Evolutionary conservation across 2,329 filamentous ascomycete species (phyloP), one percentile per base, ranked within the genome.

Genomic region (Fusarium sp.): DNA sequence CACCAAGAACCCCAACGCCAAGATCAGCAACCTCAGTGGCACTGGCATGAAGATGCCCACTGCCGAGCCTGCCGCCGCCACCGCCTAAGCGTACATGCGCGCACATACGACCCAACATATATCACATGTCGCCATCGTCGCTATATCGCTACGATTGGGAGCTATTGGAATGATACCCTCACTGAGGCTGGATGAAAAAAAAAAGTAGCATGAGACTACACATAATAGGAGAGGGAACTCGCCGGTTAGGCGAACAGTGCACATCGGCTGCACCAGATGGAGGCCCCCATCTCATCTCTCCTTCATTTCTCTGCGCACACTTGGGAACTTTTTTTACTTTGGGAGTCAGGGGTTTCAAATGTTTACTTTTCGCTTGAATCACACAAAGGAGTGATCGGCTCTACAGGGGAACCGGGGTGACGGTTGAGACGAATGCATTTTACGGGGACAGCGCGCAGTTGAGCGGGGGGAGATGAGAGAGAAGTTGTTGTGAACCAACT

Each of bases 1-100:
- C 83, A 92, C 89, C 79, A 96, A 95, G 86, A 96, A 96, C 83
- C 92, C 93, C 64, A 89, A 91, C 68, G 89, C 77, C 53, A 87
- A 88, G 75, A 77, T 85, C 62, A 96, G 93, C 38, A 89, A 94
- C 77, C 86, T 97, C 10, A 89, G 90, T 60, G 92, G 93, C 72
- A 94, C 91, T 25, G 88, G 84, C 59, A 86, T 89, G 55, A 84
- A 89, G 73, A 85, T 94, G 76, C 89, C 91, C 42, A 81, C 87
- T 23, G 81, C 84, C 71, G 83, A 84, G 62, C 78, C 81, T 20
- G 63, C 78, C 16, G 78, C 82, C 23, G 67, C 77, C 40, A 63
- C 78, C 42, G 69, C 76, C 60, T 77, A 73, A 74, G 31, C 18
- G 50, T 34, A 36, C 50, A 36, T 34, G 20, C 40, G 49, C 54